phyloP scores from a whole-genome alignment of 1,139 yeast genomes.

The Taphrina wiesneri region DNA sequence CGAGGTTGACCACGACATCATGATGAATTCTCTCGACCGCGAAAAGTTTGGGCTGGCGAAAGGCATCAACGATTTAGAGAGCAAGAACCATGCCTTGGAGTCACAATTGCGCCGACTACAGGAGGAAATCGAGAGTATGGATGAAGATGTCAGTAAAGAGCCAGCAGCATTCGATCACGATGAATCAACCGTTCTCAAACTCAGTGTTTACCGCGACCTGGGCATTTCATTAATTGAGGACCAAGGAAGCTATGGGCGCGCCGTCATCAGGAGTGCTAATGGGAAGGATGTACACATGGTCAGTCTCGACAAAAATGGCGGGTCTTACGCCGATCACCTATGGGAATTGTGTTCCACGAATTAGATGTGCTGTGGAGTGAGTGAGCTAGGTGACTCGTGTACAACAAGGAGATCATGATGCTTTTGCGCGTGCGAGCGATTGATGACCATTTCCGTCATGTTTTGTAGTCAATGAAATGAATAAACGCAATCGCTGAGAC shows the following conservation, averaged over 20 bases:
- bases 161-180: conserved; percentile 39
- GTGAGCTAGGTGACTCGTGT: neutral
- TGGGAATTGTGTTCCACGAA: conserved; percentile 60
- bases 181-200: conserved; percentile 39
- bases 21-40: conserved; percentile 50
- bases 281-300: conserved; percentile 56
- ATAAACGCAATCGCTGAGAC: neutral
- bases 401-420: neutral
- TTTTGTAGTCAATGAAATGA: neutral
- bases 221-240: conserved; percentile 47
- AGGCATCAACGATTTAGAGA: conserved; percentile 58
- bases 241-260: conserved; percentile 48
- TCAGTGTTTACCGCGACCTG: conserved; percentile 47
- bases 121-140: conserved; percentile 48
- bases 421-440: neutral
- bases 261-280: conserved; percentile 54
- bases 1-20: conserved; percentile 43
- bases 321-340: conserved; percentile 65
- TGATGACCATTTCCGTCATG: neutral
- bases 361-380: no score
- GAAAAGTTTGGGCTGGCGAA: conserved; percentile 59
- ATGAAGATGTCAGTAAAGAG: conserved; percentile 44
- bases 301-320: conserved; percentile 58
- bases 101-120: conserved; percentile 51
- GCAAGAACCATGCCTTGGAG: conserved; percentile 53